phyloP scores from a whole-genome alignment of 352 stramenopile genomes.

The Globisporangium rhizosaccharum region DNA sequence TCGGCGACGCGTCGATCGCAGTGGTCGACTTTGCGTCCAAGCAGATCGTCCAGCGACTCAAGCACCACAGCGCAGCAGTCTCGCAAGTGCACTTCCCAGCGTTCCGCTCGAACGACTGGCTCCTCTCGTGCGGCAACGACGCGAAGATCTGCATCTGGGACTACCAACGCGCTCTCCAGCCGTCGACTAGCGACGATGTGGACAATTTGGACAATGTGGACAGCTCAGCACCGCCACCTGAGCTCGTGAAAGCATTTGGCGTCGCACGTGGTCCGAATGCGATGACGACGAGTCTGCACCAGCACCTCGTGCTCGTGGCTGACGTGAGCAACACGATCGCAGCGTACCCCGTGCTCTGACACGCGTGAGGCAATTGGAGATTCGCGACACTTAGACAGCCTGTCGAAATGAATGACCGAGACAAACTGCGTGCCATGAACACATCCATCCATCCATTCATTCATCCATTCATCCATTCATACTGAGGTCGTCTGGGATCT shows the following conservation, averaged over 20 bases:
- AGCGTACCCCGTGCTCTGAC: slow-evolving; percentile 38
- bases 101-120: slow-evolving; percentile 40
- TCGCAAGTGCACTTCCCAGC: slow-evolving; percentile 61
- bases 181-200: slow-evolving; percentile 11
- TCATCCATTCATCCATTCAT: background rate
- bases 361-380: background rate
- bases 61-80: slow-evolving; percentile 45
- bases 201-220: slow-evolving; percentile 16
- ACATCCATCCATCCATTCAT: background rate
- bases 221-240: no score
- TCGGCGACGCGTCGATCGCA: slow-evolving; percentile 59
- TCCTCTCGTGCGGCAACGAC: slow-evolving; percentile 67
- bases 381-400: no score
- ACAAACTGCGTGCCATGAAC: background rate
- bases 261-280: slow-evolving; percentile 48
- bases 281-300: slow-evolving; percentile 41
- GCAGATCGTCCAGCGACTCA: slow-evolving; percentile 43
- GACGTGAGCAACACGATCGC: slow-evolving; percentile 45
- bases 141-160: slow-evolving; percentile 62
- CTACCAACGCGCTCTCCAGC: slow-evolving; percentile 35
- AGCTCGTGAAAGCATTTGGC: slow-evolving; percentile 39
- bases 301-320: slow-evolving; percentile 47
- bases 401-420: no score
- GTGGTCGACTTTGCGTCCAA: slow-evolving; percentile 58
- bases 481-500: background rate